phyloP scores from a whole-genome alignment of 1,284 basidiomycete genomes.

The Puccinia triticina region DNA sequence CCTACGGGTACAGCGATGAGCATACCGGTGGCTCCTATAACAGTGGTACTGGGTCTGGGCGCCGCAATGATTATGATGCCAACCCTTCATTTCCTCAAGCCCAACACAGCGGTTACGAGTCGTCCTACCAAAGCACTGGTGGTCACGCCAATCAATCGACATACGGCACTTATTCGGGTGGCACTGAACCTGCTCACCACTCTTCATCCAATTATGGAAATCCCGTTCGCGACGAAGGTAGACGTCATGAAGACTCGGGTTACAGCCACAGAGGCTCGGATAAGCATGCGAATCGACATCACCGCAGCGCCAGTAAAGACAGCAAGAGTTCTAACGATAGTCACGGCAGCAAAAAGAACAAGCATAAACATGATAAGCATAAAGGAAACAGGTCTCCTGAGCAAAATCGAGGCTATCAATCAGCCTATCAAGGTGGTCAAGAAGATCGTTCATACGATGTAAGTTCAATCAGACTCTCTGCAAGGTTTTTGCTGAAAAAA shows the following conservation, averaged over 20 bases:
- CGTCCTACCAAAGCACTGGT: background rate
- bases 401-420: constrained; percentile 7
- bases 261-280: background rate
- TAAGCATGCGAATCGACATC: constrained; percentile 1
- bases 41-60: background rate
- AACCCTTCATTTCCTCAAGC: constrained; percentile 19
- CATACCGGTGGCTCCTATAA: background rate
- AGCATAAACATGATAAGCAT: constrained; percentile 29
- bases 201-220: background rate
- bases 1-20: background rate
- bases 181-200: background rate
- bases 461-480: background rate
- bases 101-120: background rate
- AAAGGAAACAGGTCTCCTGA: constrained; percentile 7
- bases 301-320: constrained; percentile 9
- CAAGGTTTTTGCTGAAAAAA: background rate
- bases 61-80: background rate
- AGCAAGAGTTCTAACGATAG: constrained; percentile 15
- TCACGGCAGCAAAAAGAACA: constrained; percentile 10
- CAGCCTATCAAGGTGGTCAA: constrained; percentile 4
- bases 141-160: background rate
- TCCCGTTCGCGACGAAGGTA: background rate
- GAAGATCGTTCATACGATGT: constrained; percentile 10
- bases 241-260: background rate
- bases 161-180: background rate